Base-by-base conservation (phyloP, 495 filamentous ascomycete genomes). In the Hypoxylon trugodes region DNA sequence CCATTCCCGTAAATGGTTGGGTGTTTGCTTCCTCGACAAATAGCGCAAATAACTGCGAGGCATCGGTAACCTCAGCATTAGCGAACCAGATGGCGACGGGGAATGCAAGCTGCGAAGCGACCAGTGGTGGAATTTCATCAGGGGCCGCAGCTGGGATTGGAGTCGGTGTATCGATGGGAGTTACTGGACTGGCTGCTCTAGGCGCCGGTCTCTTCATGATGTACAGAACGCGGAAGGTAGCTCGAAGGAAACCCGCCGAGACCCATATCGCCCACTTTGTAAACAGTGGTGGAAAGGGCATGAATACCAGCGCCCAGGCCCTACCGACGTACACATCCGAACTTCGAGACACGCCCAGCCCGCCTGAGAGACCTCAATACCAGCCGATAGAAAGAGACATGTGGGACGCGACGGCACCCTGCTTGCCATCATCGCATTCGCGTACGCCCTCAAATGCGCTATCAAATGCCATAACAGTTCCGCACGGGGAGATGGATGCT, bases 1-100 rank as follows among this genome's bases (percentile, higher is more conserved):
- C 48, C 3, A 61, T 72, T 18, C 69, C 60, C 2, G 52, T 72
- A 13, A 72, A 72, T 28, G 69, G 69, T 19, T 72, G 65, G 55
- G 22, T 50, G 12, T 67, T 72, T 35, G 62, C 65, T 7, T 30
- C 46, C 15, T 40, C 61, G n/a, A 54, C 67, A 10, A 35, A 33
- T 32, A 25, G 30, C 30, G 24, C 48, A 18, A 25, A 43, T 9
- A 64, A 28, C 18, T 68, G 65, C 28, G 59, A 47, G 6, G 65
- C 65, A 15, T 57, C 65, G 9, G 25, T 68, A 28, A 24, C 50
- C 4, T 21, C 58, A 10, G 61, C 65, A 24, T 46, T 65, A 10
- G 55, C 68, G 21, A 65, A 33, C n/a, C 38, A 47, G 4, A n/a
- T 48, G 42, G 40, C 50, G 10, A 51, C 56, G 5, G 46, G 28